Evolutionary conservation across 2,329 filamentous ascomycete genomes (phyloP), one percentile per base, ranked within the genome.

Genomic region (Lachnellula cervina): DNA sequence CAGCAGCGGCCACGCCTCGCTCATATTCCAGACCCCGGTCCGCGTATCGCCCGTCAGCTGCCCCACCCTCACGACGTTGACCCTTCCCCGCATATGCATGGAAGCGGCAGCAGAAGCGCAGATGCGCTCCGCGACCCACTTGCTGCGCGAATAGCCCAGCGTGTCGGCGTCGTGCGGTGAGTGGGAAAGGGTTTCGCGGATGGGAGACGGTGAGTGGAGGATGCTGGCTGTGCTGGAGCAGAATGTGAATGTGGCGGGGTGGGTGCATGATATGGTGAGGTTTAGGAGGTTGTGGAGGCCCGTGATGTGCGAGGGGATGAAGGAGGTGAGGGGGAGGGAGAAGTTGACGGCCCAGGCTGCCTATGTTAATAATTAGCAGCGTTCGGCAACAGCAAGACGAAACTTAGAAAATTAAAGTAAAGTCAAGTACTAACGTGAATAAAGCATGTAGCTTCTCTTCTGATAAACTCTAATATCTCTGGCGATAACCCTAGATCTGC

Each of bases 321-420:
- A 87, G 57, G 77, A 80, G 40, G 69, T 70, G 1, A 87, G 71
- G 4, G 77, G 75, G 52, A 83, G 72, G 25, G 77, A 78, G 71
- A 87, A 87, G 68, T 87, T 86, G 17, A 87, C 84, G 2, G 79
- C 75, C 84, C 84, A 87, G 19, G 83, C 83, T 21, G 63, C 59
- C 65, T 67, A 46, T 17, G n/a, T n/a, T n/a, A n/a, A n/a, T 21
- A 4, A 38, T 6, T 7, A n/a, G 13, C 23, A 28, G 28, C 6
- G 28, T 28, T 28, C 1, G 9, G 8, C 8, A 28, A 28, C 28
- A 28, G 28, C 6, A 28, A 9, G 7, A 9, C 7, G 28, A 28
- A 9, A 9, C 1, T 28, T 28, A 28, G 8, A 8, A 28, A 28
- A 8, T 6, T 9, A 28, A 9, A 28, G 28, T 8, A 23, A 25